Percentiles rank a stretch among this genome's conserved stretches.
Evolutionary conservation across 2,329 filamentous ascomycete species (phyloP).

Genomic region (Clonostachys byssicola): DNA sequence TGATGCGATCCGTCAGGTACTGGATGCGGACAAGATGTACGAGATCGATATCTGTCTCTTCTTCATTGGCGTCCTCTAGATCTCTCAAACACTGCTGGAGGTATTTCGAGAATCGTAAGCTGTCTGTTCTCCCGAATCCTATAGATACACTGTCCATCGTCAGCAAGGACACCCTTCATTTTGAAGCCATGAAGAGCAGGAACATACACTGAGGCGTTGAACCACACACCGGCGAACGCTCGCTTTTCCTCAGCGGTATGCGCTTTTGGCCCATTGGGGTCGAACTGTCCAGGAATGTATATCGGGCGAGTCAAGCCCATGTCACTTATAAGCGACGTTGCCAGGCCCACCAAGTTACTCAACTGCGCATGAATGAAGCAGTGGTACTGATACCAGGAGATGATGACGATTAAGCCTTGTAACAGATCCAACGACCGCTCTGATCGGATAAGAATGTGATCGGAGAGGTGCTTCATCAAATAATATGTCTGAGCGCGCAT

Average conservation of each 20-base stretch:
- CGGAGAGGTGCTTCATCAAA: slow-evolving; percentile 38
- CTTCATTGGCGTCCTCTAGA: slow-evolving; percentile 36
- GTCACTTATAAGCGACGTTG: slow-evolving; percentile 40
- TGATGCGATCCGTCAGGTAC: slow-evolving; percentile 44
- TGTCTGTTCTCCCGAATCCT: slow-evolving; percentile 37
- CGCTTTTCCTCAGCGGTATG: slow-evolving; percentile 48
- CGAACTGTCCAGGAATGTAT: slow-evolving; percentile 15
- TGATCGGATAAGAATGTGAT: slow-evolving; percentile 43
- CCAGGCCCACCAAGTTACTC: slow-evolving; percentile 43
- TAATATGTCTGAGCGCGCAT: slow-evolving; percentile 46
- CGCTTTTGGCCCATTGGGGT: slow-evolving; percentile 1
- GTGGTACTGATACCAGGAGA: slow-evolving; percentile 50
- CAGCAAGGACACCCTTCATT: slow-evolving; percentile 14
- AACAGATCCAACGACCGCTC: slow-evolving; percentile 46
- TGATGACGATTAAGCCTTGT: slow-evolving; percentile 40
- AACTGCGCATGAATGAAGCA: slow-evolving; percentile 49
- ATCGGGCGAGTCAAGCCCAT: slow-evolving; percentile 35
- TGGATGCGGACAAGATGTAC: slow-evolving; percentile 44
- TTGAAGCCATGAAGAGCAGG: neutral
- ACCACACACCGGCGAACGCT: slow-evolving; percentile 49
- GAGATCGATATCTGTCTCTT: slow-evolving; percentile 38
- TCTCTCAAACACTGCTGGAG: slow-evolving; percentile 43
- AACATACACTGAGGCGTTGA: slow-evolving; percentile 45
- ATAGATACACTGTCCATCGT: slow-evolving; percentile 19
- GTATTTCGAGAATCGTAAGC: slow-evolving; percentile 47